A percentile compares a stretch with the other conserved stretches of the same genome.
These are phyloP conservation scores for Coccinonectria pachysandricola DNA, from an alignment of 2,329 filamentous ascomycete species.

Conservation along the genomic window DNA sequence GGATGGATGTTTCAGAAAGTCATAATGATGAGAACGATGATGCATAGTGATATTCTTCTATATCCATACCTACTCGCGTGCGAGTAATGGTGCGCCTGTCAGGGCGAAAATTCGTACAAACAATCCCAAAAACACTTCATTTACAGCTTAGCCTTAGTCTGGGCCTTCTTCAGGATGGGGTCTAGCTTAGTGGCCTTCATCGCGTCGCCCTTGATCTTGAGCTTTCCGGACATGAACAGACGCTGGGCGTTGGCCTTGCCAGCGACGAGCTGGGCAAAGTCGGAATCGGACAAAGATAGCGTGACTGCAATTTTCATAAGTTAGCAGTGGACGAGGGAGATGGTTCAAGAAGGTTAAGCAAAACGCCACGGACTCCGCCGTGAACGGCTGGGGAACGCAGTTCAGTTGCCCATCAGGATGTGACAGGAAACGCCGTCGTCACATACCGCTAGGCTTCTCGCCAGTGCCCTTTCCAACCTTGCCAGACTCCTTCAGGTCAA, in stretches of 20 bases:
- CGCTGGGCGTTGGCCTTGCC: constrained; percentile 92
- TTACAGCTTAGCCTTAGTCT: constrained; percentile 76
- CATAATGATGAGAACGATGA: too few relatives aligned
- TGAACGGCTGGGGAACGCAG: too few relatives aligned
- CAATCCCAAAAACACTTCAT: constrained; percentile 1
- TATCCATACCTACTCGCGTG: too few relatives aligned
- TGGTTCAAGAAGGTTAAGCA: too few relatives aligned
- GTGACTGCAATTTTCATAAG: constrained; percentile 61
- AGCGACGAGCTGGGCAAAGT: constrained; percentile 72
- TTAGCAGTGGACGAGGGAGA: too few relatives aligned
- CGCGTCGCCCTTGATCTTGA: constrained; percentile 96
- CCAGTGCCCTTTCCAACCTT: constrained; percentile 68
- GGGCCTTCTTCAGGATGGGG: constrained; percentile 80
- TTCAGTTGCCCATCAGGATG: too few relatives aligned
- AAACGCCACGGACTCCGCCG: too few relatives aligned
- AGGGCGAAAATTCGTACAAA: constrained; percentile 19
- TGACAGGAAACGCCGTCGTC: too few relatives aligned
- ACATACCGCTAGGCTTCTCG: constrained; percentile 72
- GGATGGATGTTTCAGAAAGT: too few relatives aligned
- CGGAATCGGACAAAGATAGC: constrained; percentile 70
- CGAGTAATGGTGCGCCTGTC: too few relatives aligned
- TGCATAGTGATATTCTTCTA: too few relatives aligned
- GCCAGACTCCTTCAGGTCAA: constrained; percentile 88
- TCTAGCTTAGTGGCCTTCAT: constrained; percentile 99
- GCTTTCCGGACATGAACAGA: constrained; percentile 95